Evolutionary conservation across 2,329 filamentous ascomycete genomes (phyloP).

Genomic region (Trichoderma atrobrunneum): DNA sequence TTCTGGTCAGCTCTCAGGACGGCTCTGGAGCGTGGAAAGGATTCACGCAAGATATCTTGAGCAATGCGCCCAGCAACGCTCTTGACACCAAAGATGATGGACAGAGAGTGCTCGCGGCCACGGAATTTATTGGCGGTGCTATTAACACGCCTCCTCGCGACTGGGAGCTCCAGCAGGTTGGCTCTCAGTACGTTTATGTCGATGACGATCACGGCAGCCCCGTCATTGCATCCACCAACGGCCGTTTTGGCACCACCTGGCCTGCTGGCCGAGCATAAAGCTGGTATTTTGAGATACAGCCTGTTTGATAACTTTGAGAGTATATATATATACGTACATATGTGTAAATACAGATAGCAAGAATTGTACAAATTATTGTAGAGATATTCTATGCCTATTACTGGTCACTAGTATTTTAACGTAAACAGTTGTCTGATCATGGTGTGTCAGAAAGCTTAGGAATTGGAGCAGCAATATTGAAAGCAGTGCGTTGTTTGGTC

Average conservation of each 20-base stretch:
- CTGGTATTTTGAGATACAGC: neutral
- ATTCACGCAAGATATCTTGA: slow-evolving; percentile 27
- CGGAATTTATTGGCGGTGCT: slow-evolving; percentile 24
- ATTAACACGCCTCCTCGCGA: slow-evolving; percentile 25
- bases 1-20: slow-evolving; percentile 25
- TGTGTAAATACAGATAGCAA: neutral
- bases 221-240: slow-evolving; percentile 26
- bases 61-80: slow-evolving; percentile 24
- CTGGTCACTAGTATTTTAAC: neutral
- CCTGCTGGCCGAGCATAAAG: neutral
- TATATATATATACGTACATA: neutral
- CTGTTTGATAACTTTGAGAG: neutral
- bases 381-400: neutral
- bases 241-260: slow-evolving; percentile 12
- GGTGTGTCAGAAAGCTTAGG: neutral
- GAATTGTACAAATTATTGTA: neutral
- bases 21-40: slow-evolving; percentile 26
- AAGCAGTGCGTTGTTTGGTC: neutral
- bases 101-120: slow-evolving; percentile 27
- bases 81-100: slow-evolving; percentile 16
- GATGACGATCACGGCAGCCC: slow-evolving; percentile 29
- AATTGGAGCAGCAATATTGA: neutral
- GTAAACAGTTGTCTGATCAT: neutral
- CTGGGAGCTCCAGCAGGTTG: slow-evolving; percentile 26
- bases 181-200: slow-evolving; percentile 26